These are phyloP conservation scores for Metschnikowia lachancei DNA, from an alignment of 805 yeast genomes.

Conservation along the genomic window DNA sequence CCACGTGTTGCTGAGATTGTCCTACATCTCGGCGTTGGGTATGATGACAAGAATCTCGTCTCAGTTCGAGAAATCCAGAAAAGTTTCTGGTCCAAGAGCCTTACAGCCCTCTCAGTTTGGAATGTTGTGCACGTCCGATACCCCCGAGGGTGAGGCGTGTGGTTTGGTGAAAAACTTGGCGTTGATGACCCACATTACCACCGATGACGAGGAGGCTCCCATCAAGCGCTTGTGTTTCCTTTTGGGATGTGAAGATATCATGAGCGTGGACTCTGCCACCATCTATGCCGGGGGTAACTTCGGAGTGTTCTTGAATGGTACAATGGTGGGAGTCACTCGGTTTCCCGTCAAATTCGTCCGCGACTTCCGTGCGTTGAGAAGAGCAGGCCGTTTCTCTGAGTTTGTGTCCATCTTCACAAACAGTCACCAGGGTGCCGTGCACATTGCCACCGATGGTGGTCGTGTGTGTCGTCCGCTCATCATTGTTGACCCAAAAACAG, in stretches of 20 bases:
- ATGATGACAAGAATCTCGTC: slow-evolving; percentile 99
- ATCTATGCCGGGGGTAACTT: slow-evolving; percentile 74
- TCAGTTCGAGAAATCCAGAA: slow-evolving; percentile 97
- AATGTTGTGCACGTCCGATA: slow-evolving; percentile 97
- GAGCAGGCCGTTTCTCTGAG: slow-evolving; percentile 82
- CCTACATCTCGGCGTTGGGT: slow-evolving; percentile 92
- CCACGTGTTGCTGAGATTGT: slow-evolving; percentile 86
- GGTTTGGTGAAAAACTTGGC: slow-evolving; percentile 97
- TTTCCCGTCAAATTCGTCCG: slow-evolving; percentile 80
- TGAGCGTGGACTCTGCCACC: slow-evolving; percentile 76
- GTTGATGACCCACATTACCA: slow-evolving; percentile 96
- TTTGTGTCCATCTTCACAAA: slow-evolving; percentile 90
- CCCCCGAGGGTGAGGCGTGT: slow-evolving; percentile 99
- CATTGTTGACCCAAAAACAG: slow-evolving; percentile 66
- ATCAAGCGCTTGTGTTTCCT: slow-evolving; percentile 70
- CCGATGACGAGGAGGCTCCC: slow-evolving; percentile 96
- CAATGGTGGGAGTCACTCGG: slow-evolving; percentile 84
- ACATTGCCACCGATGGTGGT: slow-evolving; percentile 98
- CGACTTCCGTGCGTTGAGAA: slow-evolving; percentile 74
- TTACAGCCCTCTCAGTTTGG: slow-evolving; percentile 98
- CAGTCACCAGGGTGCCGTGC: slow-evolving; percentile 87
- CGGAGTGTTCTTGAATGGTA: slow-evolving; percentile 91
- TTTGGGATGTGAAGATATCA: slow-evolving; percentile 87
- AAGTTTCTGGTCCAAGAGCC: slow-evolving; percentile 98
- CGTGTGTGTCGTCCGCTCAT: slow-evolving; percentile 96